Evolutionary conservation across 345 rosid species (phyloP), one percentile per base, ranked within the genome.

Genomic region (Rhodamnia rubescens): DNA sequence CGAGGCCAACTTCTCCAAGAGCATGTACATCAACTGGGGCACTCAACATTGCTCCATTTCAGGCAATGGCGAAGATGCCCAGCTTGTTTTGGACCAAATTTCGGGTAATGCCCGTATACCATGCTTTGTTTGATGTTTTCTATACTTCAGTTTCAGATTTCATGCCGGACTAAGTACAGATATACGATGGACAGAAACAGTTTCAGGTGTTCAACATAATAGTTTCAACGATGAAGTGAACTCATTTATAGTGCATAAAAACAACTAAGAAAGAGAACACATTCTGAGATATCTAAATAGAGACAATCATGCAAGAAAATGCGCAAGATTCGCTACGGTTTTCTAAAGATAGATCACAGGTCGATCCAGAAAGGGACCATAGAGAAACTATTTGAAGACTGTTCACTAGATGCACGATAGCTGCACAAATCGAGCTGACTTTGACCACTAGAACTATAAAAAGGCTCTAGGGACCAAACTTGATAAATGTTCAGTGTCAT

Each of bases 1-100:
- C 49, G 80, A 88, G 51, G 96, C 94, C 85, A 89, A 85, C 32
- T 86, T 94, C 87, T 80, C 88, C 27, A 91, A 91, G 83, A 91
- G 94, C 92, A 87, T 93, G 89, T 89, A 91, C 50, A 89, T 92
- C 86, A 91, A 87, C 87, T 93, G 93, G 98, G 98, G 98, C 61
- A 88, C 85, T 51, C 24, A 89, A 42, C 92, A 92, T 85, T 89
- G 92, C 11, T 20, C 50, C 14, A 74, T 93, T 53, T 24, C n/a
- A n/a, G 88, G 83, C 86, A 83, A 53, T 58, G 91, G 91, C 5
- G 91, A 89, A 61, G 89, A 90, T 82, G 92, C 91, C 84, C 92
- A 90, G 74, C 94, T 95, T 85, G 92, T 91, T 54, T 89, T 95
- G 83, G 94, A 94, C 88, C 86, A 91, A 90, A 87, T 88, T 82